Base-by-base conservation (phyloP, 2,329 filamentous ascomycete genomes). In the Ceratocystiopsis sp. region DNA sequence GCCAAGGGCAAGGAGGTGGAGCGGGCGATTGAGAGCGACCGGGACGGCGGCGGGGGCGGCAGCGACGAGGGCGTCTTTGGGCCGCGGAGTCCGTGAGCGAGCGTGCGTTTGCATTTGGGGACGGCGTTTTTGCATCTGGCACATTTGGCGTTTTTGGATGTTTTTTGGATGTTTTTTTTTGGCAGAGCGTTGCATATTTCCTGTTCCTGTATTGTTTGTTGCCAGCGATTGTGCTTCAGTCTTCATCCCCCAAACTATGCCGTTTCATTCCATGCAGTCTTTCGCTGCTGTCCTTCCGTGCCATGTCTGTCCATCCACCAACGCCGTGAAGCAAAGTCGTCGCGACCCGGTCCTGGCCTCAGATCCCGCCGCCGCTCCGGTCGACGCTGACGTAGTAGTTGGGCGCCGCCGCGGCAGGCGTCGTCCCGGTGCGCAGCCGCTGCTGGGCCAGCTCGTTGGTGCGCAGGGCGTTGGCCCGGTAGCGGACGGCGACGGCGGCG, bases 331-430 rank as follows among this genome's bases (percentile, higher is more conserved):
- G 21, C 21, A 21, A 4, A 4, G 32, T 14, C 32, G 4, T 37
- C 14, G 35, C 40, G 11, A 16, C 5, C 9, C 12, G 14, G 21
- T n/a, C 16, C 35, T 5, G 17, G 10, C 3, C 33, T 51, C 47
- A 67, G 36, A 67, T 55, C 0, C 64, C 64, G 1, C 64, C 65
- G 4, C 68, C 68, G 50, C 67, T 71, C 19, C 68, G 62, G 43
- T 71, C 68, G 44, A 71, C 68, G 44, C 60, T 65, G 44, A 71
- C 67, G 53, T 70, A 67, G 41, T 63, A 58, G 47, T 62, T 61
- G 19, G 58, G 57, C 34, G 35, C 14, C 10, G 33, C 21, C 1
- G 45, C 18, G 0, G 16, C 11, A 36, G 9, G 17, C 36, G 16
- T 5, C 16, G 5, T 54, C 51, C 54, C 45, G 50, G 49, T n/a